Evolutionary conservation across 2,329 filamentous ascomycete species (phyloP), one percentile per base, ranked within the genome.

Genomic region (Bipolaris cookei): DNA sequence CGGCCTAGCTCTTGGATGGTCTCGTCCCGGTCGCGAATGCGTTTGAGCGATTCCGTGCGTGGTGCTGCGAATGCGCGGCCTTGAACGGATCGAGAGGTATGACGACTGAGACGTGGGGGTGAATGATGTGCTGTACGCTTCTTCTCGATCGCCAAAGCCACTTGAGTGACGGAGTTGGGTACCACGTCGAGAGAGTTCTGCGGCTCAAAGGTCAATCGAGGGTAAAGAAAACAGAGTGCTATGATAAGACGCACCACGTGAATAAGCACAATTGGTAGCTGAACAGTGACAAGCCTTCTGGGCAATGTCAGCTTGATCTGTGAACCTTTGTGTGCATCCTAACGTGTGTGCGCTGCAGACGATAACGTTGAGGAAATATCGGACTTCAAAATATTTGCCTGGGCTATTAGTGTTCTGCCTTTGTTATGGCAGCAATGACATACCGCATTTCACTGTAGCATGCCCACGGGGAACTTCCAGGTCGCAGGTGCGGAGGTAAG

Each of bases 351-450:
- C 72, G 21, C 77, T 75, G 42, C 76, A 73, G n/a, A 80, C 76
- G 18, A 80, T 74, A 16, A 84, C 74, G 54, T 83, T 84, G 20
- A 85, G 71, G 54, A 85, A 84, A 64, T 82, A 84, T 18, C 82
- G 78, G 14, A 85, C 81, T 71, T 84, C 83, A 54, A 85, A 84
- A 65, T 80, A 84, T 67, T 84, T 82, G 18, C 82, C 80, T 77
- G 4, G 25, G n/a, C 8, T 34, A n/a, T 65, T 58, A 63, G 62
- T 14, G 28, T 1, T 11, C 7, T 11, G 46, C 39, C 3, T 48
- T 20, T 6, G 21, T 44, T 1, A 7, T 11, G 3, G 35, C n/a
- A 28, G 45, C 48, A 13, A 37, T 25, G 6, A 60, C 55, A 38
- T 70, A 78, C 79, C 82, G 64, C 80, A 82, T 47, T 81, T 80